These are phyloP conservation scores for Choanephora cucurbitarum DNA, from an alignment of 371 early-diverging fungal genomes.

Conservation along the genomic window DNA sequence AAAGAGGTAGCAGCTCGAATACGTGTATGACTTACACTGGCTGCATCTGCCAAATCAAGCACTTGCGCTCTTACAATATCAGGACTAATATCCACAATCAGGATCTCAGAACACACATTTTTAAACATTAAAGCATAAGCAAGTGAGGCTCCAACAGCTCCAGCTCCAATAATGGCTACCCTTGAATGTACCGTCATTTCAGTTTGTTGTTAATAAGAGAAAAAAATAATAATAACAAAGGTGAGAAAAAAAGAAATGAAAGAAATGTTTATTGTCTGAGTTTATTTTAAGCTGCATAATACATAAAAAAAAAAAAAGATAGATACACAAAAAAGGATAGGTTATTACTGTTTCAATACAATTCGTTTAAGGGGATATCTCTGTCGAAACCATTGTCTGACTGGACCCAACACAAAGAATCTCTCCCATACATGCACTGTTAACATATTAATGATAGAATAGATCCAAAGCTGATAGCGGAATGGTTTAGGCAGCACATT, in stretches of 20 bases:
- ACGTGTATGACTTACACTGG: slow-evolving; percentile 65
- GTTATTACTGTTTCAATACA: not conserved
- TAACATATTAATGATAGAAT: slow-evolving; percentile 42
- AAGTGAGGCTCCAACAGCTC: slow-evolving; percentile 80
- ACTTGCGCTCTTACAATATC: slow-evolving; percentile 75
- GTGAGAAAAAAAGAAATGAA: slow-evolving; percentile 6
- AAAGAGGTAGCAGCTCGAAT: slow-evolving; percentile 59
- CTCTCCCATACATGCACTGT: slow-evolving; percentile 36
- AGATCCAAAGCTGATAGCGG: slow-evolving; percentile 57
- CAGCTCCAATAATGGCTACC: slow-evolving; percentile 79
- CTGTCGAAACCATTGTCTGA: slow-evolving; percentile 24
- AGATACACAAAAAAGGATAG: too few relatives aligned
- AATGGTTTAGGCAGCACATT: slow-evolving; percentile 71
- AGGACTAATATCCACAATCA: slow-evolving; percentile 70
- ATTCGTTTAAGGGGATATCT: slow-evolving; percentile 23
- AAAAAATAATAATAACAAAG: not conserved
- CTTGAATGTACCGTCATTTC: slow-evolving; percentile 26
- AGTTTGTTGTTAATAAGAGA: not conserved
- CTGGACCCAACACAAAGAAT: slow-evolving; percentile 40
- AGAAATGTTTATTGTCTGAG: not conserved
- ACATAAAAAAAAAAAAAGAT: too few relatives aligned
- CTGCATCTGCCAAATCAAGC: slow-evolving; percentile 77
- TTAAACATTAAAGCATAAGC: slow-evolving; percentile 75
- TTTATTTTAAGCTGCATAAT: too few relatives aligned
- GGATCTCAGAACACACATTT: slow-evolving; percentile 67